A percentile compares a stretch with the other conserved stretches of the same genome.
Conservation (phyloP, 2,329 filamentous ascomycete genomes). For the Cytospora mali region DNA sequence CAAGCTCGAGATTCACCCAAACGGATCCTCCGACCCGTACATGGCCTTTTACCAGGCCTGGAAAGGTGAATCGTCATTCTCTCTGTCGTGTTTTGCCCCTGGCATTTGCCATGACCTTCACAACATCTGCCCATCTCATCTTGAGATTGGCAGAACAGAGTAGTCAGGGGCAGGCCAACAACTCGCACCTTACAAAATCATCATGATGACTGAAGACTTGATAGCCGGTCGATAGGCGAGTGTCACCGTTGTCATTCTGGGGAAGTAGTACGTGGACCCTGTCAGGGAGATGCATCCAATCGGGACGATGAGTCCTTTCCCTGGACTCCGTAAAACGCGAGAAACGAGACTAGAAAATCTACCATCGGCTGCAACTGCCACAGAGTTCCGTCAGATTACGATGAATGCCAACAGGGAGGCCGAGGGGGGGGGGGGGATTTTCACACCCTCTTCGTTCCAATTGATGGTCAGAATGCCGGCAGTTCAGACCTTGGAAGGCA, state of each 20-base stretch:
- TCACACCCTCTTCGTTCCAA: neutral
- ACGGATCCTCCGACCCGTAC: neutral
- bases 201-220: neutral
- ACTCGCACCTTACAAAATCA: neutral
- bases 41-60: neutral
- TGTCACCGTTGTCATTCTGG: neutral
- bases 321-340: neutral
- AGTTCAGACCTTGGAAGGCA: conserved; percentile 20
- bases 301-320: neutral
- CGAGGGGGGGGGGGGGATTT: too few species aligned
- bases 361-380: conserved; percentile 4
- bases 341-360: neutral
- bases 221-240: neutral
- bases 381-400: neutral
- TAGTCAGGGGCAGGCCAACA: neutral
- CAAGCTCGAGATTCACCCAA: neutral
- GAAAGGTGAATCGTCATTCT: neutral
- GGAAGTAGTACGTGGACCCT: neutral
- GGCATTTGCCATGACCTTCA: neutral
- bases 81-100: neutral
- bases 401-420: neutral
- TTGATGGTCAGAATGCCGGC: conserved; percentile 11
- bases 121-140: neutral
- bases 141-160: neutral
- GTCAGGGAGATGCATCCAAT: neutral